Evolutionary conservation across 768 basidiomycete species (phyloP).

Genomic region (Russula emetica): DNA sequence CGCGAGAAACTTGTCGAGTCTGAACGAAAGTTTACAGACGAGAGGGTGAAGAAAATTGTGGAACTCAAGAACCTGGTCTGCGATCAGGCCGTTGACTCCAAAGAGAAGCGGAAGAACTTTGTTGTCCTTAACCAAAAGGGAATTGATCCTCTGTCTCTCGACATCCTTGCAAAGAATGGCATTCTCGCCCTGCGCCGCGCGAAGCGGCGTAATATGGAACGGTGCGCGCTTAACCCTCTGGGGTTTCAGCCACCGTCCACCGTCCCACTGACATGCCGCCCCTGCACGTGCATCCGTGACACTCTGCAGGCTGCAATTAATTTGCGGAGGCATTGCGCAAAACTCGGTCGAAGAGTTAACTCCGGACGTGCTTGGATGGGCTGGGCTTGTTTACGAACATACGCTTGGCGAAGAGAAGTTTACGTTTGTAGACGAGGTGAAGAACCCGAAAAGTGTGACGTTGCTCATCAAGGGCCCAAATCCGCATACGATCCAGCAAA

Average conservation of each 20-base stretch:
- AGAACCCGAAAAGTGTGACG: slow-evolving; percentile 91
- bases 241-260: slow-evolving; percentile 8
- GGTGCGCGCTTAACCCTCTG: slow-evolving; percentile 46
- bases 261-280: slow-evolving; percentile 4
- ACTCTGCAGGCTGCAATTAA: slow-evolving; percentile 70
- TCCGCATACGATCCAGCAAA: slow-evolving; percentile 91
- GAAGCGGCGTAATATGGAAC: slow-evolving; percentile 98
- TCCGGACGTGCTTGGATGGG: slow-evolving; percentile 91
- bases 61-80: slow-evolving; percentile 96
- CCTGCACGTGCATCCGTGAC: slow-evolving; percentile 6
- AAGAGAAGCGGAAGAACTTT: slow-evolving; percentile 80
- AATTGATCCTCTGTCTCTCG: slow-evolving; percentile 94
- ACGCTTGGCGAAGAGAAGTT: slow-evolving; percentile 98
- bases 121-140: slow-evolving; percentile 99
- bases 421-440: slow-evolving; percentile 96
- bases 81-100: slow-evolving; percentile 82
- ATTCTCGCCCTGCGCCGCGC: slow-evolving; percentile 92
- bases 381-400: slow-evolving; percentile 97
- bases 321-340: slow-evolving; percentile 92
- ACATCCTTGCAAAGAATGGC: slow-evolving; percentile 94
- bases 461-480: slow-evolving; percentile 98
- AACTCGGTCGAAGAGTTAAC: slow-evolving; percentile 97
- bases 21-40: slow-evolving; percentile 90
- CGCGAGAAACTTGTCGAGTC: slow-evolving; percentile 98
- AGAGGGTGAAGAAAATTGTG: slow-evolving; percentile 91